phyloP scores from a whole-genome alignment of 768 basidiomycete species.

The Suillus bovinus region DNA sequence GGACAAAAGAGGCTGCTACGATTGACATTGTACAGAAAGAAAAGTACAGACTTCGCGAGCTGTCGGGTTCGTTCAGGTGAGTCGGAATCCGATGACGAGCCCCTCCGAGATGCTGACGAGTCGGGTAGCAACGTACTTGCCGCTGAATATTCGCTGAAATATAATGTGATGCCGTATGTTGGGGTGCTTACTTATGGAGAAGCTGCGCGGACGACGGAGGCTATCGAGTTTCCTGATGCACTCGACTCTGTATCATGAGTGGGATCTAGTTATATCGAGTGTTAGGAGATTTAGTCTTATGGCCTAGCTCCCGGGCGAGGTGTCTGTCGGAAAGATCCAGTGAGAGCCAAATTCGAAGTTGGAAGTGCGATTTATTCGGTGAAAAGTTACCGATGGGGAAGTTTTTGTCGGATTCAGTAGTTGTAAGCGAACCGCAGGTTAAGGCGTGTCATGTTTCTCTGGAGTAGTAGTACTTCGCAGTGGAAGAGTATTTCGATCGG shows the following conservation, averaged over 20 bases:
- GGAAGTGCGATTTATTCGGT: not conserved
- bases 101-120: constrained; percentile 19
- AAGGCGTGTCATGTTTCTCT: constrained; percentile 20
- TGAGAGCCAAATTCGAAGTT: not conserved
- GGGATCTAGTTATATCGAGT: constrained; percentile 1
- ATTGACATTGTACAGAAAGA: constrained; percentile 64
- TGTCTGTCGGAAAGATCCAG: not conserved
- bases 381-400: constrained; percentile 1
- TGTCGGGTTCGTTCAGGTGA: constrained; percentile 73
- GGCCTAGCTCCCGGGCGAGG: not conserved
- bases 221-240: constrained; percentile 36
- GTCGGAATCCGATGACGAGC: constrained; percentile 30
- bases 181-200: constrained; percentile 80
- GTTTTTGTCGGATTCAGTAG: too few species aligned
- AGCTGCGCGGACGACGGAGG: constrained; percentile 47
- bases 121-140: constrained; percentile 58
- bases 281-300: not conserved
- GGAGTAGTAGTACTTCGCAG: too few species aligned
- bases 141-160: constrained; percentile 74
- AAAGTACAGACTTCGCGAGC: constrained; percentile 83
- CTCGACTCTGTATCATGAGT: constrained; percentile 31
- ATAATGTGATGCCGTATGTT: constrained; percentile 90
- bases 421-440: constrained; percentile 32
- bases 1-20: constrained; percentile 72
- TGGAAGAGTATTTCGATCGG: too few species aligned